A percentile compares a stretch with the other conserved stretches of the same genome.
These are phyloP conservation scores for Carallia pectinifolia DNA, from an alignment of 345 rosid genomes.

Conservation along the genomic window DNA sequence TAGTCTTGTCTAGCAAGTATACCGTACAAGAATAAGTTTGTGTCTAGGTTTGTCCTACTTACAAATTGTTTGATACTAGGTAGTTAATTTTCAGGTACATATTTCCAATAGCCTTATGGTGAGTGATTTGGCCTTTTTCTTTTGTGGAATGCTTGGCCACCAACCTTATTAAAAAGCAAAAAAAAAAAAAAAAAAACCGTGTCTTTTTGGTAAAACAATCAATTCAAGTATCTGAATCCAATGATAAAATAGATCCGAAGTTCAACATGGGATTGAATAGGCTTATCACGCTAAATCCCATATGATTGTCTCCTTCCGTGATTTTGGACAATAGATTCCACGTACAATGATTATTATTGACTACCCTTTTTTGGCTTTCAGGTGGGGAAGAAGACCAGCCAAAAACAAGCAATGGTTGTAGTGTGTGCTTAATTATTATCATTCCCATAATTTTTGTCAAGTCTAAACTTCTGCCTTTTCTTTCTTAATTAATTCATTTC, in stretches of 20 bases:
- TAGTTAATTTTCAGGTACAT: neutral
- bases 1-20: conserved; percentile 15
- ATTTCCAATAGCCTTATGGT: neutral
- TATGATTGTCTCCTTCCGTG: conserved; percentile 16
- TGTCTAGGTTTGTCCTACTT: too few species aligned
- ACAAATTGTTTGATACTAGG: neutral
- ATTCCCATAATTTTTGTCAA: too few species aligned
- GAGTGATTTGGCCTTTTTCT: neutral
- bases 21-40: neutral
- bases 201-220: neutral
- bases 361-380: too few species aligned
- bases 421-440: too few species aligned
- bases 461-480: too few species aligned
- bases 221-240: conserved; percentile 25
- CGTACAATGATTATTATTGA: conserved; percentile 10
- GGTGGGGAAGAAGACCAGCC: too few species aligned
- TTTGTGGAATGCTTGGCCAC: neutral
- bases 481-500: too few species aligned
- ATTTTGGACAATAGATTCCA: conserved; percentile 28
- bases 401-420: too few species aligned
- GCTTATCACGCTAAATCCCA: conserved; percentile 5
- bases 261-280: conserved; percentile 14
- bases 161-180: too few species aligned
- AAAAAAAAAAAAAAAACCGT: too few species aligned
- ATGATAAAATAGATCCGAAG: conserved; percentile 24